Conservation (phyloP, 1,139 yeast species). For the Fermentozyma sake region DNA sequence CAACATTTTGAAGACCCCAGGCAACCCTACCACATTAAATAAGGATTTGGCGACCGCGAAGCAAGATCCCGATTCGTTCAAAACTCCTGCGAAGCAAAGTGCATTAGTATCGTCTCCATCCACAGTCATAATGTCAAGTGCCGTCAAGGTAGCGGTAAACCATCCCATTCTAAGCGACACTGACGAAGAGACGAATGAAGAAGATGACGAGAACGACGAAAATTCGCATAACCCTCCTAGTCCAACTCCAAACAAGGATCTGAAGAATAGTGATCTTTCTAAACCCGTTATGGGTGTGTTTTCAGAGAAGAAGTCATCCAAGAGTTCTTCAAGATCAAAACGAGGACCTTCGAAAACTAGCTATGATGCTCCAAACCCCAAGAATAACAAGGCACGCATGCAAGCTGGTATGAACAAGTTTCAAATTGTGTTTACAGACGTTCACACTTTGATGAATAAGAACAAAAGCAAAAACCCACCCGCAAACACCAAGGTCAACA, state of each 20-base stretch:
- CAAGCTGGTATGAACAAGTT: constrained; percentile 47
- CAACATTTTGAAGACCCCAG: constrained; percentile 17
- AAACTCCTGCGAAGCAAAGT: constrained; percentile 18
- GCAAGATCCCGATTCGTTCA: constrained; percentile 5
- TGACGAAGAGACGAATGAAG: constrained; percentile 3
- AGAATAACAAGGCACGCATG: constrained; percentile 27
- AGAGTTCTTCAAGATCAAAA: constrained; percentile 39
- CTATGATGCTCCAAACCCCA: constrained; percentile 3
- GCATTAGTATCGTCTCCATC: constrained; percentile 19
- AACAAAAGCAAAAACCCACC: constrained; percentile 23
- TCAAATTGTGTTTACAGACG: constrained; percentile 51
- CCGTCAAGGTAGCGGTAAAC: constrained; percentile 8
- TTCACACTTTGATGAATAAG: constrained; percentile 40
- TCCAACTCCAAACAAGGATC: constrained; percentile 39
- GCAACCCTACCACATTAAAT: constrained; percentile 6
- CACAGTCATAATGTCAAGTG: constrained; percentile 19
- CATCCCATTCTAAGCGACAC: constrained; percentile 3
- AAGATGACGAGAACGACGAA: constrained; percentile 4
- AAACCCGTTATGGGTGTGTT: constrained; percentile 45
- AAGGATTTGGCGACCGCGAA: constrained; percentile 5
- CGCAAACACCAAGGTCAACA: too few species aligned
- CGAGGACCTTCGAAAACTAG: too few species aligned
- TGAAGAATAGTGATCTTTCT: constrained; percentile 10
- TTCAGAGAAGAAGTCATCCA: constrained; percentile 22
- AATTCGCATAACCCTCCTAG: constrained; percentile 23